Percentiles rank a stretch among this genome's conserved stretches.
phyloP scores from a whole-genome alignment of 169 alveolate species.

The Plasmodium fragile region DNA sequence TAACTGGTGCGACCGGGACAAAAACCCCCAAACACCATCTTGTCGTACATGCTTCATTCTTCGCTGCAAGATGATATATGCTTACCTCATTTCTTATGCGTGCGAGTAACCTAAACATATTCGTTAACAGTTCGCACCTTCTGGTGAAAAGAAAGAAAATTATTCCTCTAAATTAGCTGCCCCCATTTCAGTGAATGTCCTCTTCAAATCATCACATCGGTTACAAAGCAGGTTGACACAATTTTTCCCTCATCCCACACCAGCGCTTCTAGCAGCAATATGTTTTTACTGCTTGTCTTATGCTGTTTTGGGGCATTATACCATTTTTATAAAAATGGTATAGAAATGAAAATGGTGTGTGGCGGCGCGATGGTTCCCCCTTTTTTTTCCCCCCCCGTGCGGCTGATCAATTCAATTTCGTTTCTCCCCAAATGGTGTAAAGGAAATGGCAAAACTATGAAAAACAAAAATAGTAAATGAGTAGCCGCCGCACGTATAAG shows the following conservation, averaged over 20 bases:
- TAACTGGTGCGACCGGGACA: background rate
- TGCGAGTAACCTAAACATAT: background rate
- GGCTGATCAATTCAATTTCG: background rate
- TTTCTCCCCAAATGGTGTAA: background rate
- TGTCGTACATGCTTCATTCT: background rate
- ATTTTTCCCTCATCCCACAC: background rate
- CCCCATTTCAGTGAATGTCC: background rate
- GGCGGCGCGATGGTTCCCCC: background rate
- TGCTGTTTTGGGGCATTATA: background rate
- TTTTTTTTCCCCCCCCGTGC: background rate
- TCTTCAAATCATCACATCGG: background rate
- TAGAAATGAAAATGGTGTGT: background rate
- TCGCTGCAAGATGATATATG: background rate
- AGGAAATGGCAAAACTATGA: background rate
- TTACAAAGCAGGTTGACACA: background rate
- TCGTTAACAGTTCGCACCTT: background rate
- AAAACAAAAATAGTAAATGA: no score
- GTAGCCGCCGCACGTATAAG: background rate
- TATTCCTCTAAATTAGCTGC: background rate
- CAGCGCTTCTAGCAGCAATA: background rate
- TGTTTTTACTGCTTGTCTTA: background rate
- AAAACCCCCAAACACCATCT: background rate
- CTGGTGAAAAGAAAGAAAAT: background rate
- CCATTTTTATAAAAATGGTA: background rate
- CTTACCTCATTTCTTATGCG: background rate